These are phyloP conservation scores for Trichoderma orchidacearum DNA, from an alignment of 495 filamentous ascomycete species.

Conservation along the genomic window DNA sequence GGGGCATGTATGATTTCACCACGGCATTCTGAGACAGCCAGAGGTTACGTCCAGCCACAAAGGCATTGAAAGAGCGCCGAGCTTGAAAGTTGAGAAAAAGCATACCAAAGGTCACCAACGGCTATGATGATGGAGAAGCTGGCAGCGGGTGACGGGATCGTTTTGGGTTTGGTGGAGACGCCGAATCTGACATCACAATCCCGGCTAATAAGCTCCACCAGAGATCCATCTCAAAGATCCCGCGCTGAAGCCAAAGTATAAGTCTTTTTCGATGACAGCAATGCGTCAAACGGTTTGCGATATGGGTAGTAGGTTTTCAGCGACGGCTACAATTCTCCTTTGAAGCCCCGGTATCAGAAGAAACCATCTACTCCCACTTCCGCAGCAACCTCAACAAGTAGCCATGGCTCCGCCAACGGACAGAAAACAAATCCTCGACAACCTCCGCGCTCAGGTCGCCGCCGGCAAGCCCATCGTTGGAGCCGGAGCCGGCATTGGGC, in stretches of 20 bases:
- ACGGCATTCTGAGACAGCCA: too few species aligned
- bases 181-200: background rate
- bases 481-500: constrained; percentile 58
- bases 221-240: background rate
- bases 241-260: too few species aligned
- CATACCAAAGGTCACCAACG: too few species aligned
- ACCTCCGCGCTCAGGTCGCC: constrained; percentile 37
- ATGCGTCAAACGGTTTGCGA: too few species aligned
- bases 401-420: constrained; percentile 26
- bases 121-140: background rate
- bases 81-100: too few species aligned
- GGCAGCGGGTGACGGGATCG: background rate
- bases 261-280: too few species aligned
- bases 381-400: background rate
- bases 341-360: too few species aligned
- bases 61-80: too few species aligned
- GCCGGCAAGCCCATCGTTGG: constrained; percentile 46
- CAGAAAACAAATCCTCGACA: constrained; percentile 39
- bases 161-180: background rate
- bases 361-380: background rate
- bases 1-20: too few species aligned
- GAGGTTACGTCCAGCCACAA: too few species aligned
- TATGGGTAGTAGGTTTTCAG: too few species aligned
- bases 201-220: background rate
- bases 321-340: too few species aligned